phyloP scores from a whole-genome alignment of 2,329 filamentous ascomycete species.

The Whalleya microplaca region DNA sequence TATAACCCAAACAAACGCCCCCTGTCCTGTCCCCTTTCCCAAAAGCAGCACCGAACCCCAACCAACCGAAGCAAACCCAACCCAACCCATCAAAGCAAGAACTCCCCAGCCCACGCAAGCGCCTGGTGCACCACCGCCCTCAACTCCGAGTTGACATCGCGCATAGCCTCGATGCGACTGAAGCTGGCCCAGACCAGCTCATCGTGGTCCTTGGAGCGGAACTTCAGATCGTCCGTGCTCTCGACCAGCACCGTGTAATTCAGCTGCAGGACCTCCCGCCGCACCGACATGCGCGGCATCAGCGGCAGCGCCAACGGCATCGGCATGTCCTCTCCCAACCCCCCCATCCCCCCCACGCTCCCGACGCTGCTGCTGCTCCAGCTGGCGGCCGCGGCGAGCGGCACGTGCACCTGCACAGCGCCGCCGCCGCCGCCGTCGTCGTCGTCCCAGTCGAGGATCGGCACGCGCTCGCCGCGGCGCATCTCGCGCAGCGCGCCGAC shows the following conservation, averaged over 20 bases:
- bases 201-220: conserved; percentile 36
- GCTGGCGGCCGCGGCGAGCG: too few species aligned
- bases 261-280: conserved; percentile 28
- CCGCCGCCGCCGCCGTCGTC: neutral
- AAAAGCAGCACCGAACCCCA: neutral
- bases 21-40: too few species aligned
- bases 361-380: too few species aligned
- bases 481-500: conserved; percentile 30
- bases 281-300: conserved; percentile 15
- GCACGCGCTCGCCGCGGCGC: conserved; percentile 19
- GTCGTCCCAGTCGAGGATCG: conserved; percentile 27
- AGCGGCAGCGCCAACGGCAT: neutral
- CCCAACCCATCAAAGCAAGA: conserved; percentile 16
- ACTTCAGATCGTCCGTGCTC: conserved; percentile 32
- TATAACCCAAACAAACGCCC: too few species aligned
- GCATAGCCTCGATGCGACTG: conserved; percentile 21
- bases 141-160: conserved; percentile 18
- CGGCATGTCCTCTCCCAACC: neutral
- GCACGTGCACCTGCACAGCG: too few species aligned
- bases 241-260: conserved; percentile 36
- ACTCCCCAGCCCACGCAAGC: conserved; percentile 31
- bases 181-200: conserved; percentile 35
- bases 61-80: neutral
- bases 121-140: conserved; percentile 30
- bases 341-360: neutral